Conservation (phyloP, 2,329 filamentous ascomycete species). For the Fusarium redolens region DNA sequence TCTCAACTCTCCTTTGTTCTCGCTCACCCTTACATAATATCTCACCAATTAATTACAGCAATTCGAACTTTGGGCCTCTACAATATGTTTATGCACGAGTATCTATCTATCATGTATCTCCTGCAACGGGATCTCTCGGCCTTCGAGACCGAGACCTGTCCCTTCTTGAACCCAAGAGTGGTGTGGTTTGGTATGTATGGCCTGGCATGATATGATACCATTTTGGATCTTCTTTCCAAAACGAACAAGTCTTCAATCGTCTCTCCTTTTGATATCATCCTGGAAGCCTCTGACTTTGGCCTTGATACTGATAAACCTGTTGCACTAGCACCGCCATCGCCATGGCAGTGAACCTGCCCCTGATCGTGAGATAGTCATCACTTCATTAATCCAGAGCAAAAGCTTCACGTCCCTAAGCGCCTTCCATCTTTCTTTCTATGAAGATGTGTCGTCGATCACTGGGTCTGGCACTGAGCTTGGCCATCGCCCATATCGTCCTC, state of each 20-base stretch:
- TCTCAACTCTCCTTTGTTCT: not conserved
- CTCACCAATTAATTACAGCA: not conserved
- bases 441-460: slow-evolving; percentile 60
- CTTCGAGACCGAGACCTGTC: slow-evolving; percentile 11
- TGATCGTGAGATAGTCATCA: slow-evolving; percentile 42
- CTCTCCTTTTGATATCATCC: slow-evolving; percentile 14
- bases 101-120: slow-evolving; percentile 26
- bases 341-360: slow-evolving; percentile 7
- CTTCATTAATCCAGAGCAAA: slow-evolving; percentile 39
- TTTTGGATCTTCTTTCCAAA: slow-evolving; percentile 27
- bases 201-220: slow-evolving; percentile 12
- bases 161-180: slow-evolving; percentile 22
- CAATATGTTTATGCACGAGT: slow-evolving; percentile 15
- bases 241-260: slow-evolving; percentile 4
- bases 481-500: slow-evolving; percentile 76
- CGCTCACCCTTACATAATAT: not conserved
- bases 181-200: slow-evolving; percentile 11
- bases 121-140: not conserved
- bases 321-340: not conserved
- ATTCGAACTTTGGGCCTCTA: not conserved
- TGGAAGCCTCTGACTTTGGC: not conserved
- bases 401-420: slow-evolving; percentile 23
- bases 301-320: not conserved
- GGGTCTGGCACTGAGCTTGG: slow-evolving; percentile 77
- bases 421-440: slow-evolving; percentile 14